phyloP scores from a whole-genome alignment of 2,329 filamentous ascomycete genomes.

The Penicillium olsonii region DNA sequence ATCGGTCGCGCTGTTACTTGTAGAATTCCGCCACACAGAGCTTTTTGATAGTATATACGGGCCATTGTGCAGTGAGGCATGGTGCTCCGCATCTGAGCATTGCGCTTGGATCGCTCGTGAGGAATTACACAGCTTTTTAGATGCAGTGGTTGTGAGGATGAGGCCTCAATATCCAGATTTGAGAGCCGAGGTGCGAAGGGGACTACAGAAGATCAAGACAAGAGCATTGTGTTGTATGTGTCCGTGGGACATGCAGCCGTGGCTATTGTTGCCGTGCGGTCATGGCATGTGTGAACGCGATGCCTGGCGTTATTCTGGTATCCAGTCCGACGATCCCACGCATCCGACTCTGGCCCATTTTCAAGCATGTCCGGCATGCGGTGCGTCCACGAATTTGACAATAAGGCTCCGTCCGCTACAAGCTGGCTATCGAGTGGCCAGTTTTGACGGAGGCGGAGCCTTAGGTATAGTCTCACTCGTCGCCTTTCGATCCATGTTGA shows the following conservation, averaged over 20 bases:
- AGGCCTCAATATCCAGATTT: not conserved
- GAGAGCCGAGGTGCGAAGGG: not conserved
- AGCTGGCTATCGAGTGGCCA: constrained; percentile 7
- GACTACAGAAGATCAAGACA: not conserved
- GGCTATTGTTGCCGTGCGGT: constrained; percentile 4
- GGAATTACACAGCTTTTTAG: not conserved
- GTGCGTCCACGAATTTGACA: not conserved
- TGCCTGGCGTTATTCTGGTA: constrained; percentile 8
- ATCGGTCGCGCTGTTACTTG: not conserved
- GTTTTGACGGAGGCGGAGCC: constrained; percentile 5
- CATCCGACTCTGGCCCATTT: constrained; percentile 3
- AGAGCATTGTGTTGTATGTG: constrained; percentile 3
- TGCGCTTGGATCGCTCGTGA: not conserved
- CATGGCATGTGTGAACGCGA: constrained; percentile 8
- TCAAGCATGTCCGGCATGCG: constrained; percentile 2
- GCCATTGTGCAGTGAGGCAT: constrained; percentile 4
- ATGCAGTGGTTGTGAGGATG: constrained; percentile 1
- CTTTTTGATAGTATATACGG: constrained; percentile 4
- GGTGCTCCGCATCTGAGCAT: not conserved
- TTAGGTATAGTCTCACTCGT: constrained; percentile 1
- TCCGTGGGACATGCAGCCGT: constrained; percentile 5
- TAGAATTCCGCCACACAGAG: not conserved
- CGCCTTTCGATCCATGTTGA: not conserved
- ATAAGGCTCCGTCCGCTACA: constrained; percentile 4
- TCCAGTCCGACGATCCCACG: not conserved